Conservation (phyloP, 768 basidiomycete genomes). For the Mycena maculata region DNA sequence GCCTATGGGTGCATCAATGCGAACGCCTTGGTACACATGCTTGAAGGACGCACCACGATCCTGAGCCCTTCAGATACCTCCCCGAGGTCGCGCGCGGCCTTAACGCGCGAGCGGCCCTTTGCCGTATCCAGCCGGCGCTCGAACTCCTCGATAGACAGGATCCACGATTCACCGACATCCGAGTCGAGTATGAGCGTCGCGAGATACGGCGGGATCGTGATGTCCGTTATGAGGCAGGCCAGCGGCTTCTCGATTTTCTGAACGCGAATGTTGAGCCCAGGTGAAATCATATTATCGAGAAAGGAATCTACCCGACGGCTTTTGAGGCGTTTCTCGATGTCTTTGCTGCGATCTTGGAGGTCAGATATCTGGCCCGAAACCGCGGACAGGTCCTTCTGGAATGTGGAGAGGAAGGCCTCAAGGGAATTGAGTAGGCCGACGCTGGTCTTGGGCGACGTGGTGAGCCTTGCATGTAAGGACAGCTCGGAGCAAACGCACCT, state of each 20-base stretch:
- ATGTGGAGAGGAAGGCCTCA: conserved; percentile 92
- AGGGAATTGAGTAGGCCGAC: conserved; percentile 87
- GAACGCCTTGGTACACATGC: neutral
- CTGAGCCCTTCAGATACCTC: conserved; percentile 89
- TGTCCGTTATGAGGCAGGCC: conserved; percentile 80
- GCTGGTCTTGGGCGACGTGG: conserved; percentile 72
- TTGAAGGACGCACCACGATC: conserved; percentile 74
- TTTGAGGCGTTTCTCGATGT: conserved; percentile 88
- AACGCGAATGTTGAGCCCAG: neutral
- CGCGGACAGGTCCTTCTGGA: conserved; percentile 92
- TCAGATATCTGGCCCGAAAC: conserved; percentile 98
- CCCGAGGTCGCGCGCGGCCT: conserved; percentile 84
- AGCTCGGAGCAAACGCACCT: conserved; percentile 58
- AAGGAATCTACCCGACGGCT: conserved; percentile 76
- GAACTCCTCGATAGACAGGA: conserved; percentile 82
- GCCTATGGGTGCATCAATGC: conserved; percentile 63
- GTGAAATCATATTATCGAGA: neutral
- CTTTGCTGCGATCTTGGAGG: conserved; percentile 89
- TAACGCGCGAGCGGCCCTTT: conserved; percentile 82
- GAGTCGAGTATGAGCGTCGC: conserved; percentile 85
- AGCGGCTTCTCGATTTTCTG: conserved; percentile 93
- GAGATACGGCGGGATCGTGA: conserved; percentile 85
- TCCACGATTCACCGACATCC: conserved; percentile 90
- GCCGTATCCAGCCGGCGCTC: conserved; percentile 78
- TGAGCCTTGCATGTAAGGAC: conserved; percentile 5